These are phyloP conservation scores for Didymella pinodella DNA, from an alignment of 2,329 filamentous ascomycete genomes.

Conservation along the genomic window DNA sequence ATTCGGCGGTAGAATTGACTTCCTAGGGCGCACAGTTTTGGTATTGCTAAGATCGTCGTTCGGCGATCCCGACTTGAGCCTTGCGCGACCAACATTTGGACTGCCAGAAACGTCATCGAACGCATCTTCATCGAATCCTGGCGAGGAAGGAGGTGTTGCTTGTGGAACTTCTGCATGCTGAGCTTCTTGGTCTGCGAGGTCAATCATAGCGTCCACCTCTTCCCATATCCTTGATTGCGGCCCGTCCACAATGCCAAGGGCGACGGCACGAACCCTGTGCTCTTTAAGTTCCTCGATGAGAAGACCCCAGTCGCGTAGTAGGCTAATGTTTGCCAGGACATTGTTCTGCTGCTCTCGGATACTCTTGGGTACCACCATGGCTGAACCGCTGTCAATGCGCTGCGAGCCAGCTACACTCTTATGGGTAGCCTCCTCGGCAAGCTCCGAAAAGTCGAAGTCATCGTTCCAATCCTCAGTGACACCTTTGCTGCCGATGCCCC, in stretches of 20 bases:
- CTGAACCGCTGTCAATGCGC: slow-evolving; percentile 55
- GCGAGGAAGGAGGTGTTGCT: slow-evolving; percentile 62
- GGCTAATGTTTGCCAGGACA: slow-evolving; percentile 82
- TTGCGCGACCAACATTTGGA: slow-evolving; percentile 40
- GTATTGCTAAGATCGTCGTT: slow-evolving; percentile 38
- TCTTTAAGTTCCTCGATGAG: slow-evolving; percentile 85
- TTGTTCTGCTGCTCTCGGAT: slow-evolving; percentile 84
- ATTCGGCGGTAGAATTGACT: slow-evolving; percentile 49
- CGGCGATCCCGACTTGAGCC: slow-evolving; percentile 43
- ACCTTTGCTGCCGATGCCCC: slow-evolving; percentile 80
- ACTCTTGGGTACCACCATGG: slow-evolving; percentile 77
- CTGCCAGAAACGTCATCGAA: slow-evolving; percentile 62
- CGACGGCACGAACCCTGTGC: slow-evolving; percentile 72
- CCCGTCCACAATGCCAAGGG: slow-evolving; percentile 71
- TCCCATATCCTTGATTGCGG: slow-evolving; percentile 71
- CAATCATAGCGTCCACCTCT: slow-evolving; percentile 87
- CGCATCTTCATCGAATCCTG: slow-evolving; percentile 65
- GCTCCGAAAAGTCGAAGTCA: slow-evolving; percentile 79
- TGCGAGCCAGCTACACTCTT: slow-evolving; percentile 49
- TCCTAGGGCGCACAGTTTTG: slow-evolving; percentile 35
- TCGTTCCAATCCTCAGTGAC: slow-evolving; percentile 90
- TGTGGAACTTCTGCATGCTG: slow-evolving; percentile 65
- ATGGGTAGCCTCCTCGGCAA: slow-evolving; percentile 50
- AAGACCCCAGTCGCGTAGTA: slow-evolving; percentile 80
- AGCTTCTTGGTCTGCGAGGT: slow-evolving; percentile 74